Base-by-base conservation (phyloP, 2,329 filamentous ascomycete species). In the Alternaria dauci region DNA sequence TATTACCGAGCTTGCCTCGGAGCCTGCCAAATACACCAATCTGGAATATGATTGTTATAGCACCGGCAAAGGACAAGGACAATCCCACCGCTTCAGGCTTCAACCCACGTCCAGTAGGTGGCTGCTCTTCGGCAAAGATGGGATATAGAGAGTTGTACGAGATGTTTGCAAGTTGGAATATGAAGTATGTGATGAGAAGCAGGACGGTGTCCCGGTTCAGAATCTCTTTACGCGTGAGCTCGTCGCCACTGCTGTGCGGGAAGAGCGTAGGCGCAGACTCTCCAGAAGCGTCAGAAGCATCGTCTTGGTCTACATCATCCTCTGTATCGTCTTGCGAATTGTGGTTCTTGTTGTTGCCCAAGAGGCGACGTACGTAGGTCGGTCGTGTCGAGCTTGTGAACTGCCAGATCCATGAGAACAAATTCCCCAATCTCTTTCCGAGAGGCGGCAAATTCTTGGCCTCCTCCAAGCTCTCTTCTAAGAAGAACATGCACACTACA, bases 121-220 rank as follows among this genome's bases (percentile, higher is more conserved):
- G 84, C 0, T 86, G 79, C 0, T 91, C 88, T 55, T 94, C 89
- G 0, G 90, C 92, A 71, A 98, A 99, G 55, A 98, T 94, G 1
- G 95, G 95, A 71, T 96, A 99, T 0, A 99, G 83, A 18, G 92
- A 94, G 79, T 97, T 97, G 85, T 94, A 99, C 4, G 93, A 93
- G 67, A 97, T 93, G 77, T 98, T 98, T 62, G 91, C 89, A 5
- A 99, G 85, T 72, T 97, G 94, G 75, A 98, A 99, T 51, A 98
- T 90, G 43, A 97, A 87, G 73, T 97, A 98, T 0, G 94, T 96
- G 53, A 87, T 77, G 6, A 99, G 86, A 0, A 99, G 85, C 3
- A 96, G 82, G 12, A 97, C 77, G 0, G 93, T 97, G 60, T 95
- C 93, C 58, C 89, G 86, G 71, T 92, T 96, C 52, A 94, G 84